Percentiles rank a stretch among this genome's conserved stretches.
These are phyloP conservation scores for Penicillium paneum DNA, from an alignment of 2,329 filamentous ascomycete genomes.

Conservation along the genomic window DNA sequence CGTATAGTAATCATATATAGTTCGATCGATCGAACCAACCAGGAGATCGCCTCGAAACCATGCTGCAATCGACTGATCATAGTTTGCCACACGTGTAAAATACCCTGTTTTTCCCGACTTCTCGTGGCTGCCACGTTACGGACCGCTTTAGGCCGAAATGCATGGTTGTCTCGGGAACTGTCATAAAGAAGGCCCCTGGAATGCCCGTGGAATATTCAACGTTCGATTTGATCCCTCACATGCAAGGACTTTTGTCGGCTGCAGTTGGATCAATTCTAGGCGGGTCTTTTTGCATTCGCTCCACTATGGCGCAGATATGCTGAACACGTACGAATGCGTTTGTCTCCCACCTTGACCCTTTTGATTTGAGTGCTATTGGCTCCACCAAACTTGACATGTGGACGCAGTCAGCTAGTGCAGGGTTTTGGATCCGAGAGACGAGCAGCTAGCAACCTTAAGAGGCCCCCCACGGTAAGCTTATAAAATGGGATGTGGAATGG, in stretches of 20 bases:
- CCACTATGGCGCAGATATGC: background rate
- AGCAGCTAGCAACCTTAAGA: background rate
- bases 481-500: background rate
- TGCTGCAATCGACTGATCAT: conserved; percentile 4
- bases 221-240: conserved; percentile 1
- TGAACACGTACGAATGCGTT: background rate
- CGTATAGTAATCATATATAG: background rate
- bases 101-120: conserved; percentile 12
- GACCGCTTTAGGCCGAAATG: conserved; percentile 11
- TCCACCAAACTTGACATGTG: background rate
- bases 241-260: background rate
- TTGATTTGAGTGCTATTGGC: background rate
- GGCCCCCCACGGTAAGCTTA: background rate
- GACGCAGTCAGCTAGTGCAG: conserved; percentile 4
- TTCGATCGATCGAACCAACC: background rate
- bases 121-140: conserved; percentile 38
- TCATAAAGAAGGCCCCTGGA: conserved; percentile 20
- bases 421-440: background rate
- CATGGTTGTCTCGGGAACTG: conserved; percentile 4
- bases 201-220: conserved; percentile 19
- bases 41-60: background rate
- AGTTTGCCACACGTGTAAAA: conserved; percentile 10
- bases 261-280: background rate
- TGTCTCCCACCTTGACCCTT: background rate
- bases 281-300: background rate